A percentile compares a stretch with the other conserved stretches of the same genome.
Evolutionary conservation across 2,329 filamentous ascomycete genomes (phyloP).

Genomic region (Colletotrichum sp.): DNA sequence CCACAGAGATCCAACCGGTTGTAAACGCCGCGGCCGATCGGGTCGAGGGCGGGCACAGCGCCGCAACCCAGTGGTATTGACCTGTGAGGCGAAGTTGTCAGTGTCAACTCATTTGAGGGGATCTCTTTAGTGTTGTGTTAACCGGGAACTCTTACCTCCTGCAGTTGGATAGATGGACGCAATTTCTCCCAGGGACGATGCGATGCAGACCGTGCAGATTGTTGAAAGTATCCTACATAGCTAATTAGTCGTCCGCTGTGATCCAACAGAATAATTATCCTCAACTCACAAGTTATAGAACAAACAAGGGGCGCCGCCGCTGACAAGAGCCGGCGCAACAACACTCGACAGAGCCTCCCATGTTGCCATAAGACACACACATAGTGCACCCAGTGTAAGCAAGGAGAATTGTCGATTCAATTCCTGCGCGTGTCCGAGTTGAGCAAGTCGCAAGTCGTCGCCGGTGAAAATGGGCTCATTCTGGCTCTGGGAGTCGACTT

Average conservation of each 20-base stretch:
- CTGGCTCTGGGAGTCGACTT: not conserved
- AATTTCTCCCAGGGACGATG: conserved; percentile 42
- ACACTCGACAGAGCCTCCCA: conserved; percentile 54
- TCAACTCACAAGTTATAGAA: conserved; percentile 46
- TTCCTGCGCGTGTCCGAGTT: conserved; percentile 32
- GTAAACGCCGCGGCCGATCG: conserved; percentile 41
- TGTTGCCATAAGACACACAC: conserved; percentile 53
- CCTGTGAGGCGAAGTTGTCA: conserved; percentile 25
- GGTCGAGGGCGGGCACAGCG: conserved; percentile 35
- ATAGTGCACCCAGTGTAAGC: conserved; percentile 46
- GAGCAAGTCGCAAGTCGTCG: conserved; percentile 26
- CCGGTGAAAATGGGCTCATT: not conserved
- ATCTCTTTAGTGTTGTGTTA: not conserved
- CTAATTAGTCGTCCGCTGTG: not conserved
- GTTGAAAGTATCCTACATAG: conserved; percentile 42
- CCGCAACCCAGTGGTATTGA: conserved; percentile 51
- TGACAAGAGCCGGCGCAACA: conserved; percentile 45
- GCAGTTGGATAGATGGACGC: conserved; percentile 40
- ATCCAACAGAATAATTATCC: conserved; percentile 17
- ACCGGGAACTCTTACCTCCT: conserved; percentile 26
- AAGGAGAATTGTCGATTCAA: conserved; percentile 41
- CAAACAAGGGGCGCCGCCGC: conserved; percentile 49
- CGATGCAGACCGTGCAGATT: conserved; percentile 41
- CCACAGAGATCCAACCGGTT: conserved; percentile 49
- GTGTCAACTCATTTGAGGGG: not conserved